Evolutionary conservation across 2,329 filamentous ascomycete species (phyloP), one percentile per base, ranked within the genome.

Genomic region (Cladosporium oxysporum): DNA sequence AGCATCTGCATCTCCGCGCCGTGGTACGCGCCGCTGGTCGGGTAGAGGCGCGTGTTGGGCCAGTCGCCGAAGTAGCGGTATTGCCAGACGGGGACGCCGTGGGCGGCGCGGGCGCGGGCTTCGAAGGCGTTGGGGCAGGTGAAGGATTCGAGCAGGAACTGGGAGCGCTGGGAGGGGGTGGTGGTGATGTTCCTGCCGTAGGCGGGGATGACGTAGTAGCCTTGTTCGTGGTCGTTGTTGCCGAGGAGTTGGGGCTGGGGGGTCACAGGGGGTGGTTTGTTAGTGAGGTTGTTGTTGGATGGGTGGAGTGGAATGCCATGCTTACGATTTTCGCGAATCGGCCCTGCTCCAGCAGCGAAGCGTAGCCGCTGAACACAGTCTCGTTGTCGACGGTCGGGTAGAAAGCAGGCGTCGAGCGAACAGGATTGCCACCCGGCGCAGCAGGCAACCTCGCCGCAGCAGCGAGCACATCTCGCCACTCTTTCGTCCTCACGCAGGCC

Each of bases 31-130:
- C 81, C 81, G 49, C 80, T 83, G 5, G 74, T 77, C 0, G 77
- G 76, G 63, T 80, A 83, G 28, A 85, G 73, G 0, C 81, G 75
- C 1, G 80, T 80, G 65, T 83, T 85, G 33, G 79, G 68, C 80
- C 82, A 85, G 69, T 84, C 82, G 23, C 78, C 83, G 59, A 81
- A 77, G 70, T 83, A 85, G 33, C 82, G 80, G 57, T 80, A 83
- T 3, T 76, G 76, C 79, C 81, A 85, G 10, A 79, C 71, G 0
- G 80, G 75, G 2, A 83, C 75, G 6, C 71, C 75, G 28, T 79
- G 70, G 1, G 70, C 71, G 18, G 12, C 29, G 7, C 81, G 78
- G 3, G 77, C 76, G 3, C 68, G 66, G 3, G 79, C 80, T 37
- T 82, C 78, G 65, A 77, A 74, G 1, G 76, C 73, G 16, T 79